A percentile compares a stretch with the other conserved stretches of the same genome.
Conservation (phyloP, 768 basidiomycete species). For the Megacollybia marginata region DNA sequence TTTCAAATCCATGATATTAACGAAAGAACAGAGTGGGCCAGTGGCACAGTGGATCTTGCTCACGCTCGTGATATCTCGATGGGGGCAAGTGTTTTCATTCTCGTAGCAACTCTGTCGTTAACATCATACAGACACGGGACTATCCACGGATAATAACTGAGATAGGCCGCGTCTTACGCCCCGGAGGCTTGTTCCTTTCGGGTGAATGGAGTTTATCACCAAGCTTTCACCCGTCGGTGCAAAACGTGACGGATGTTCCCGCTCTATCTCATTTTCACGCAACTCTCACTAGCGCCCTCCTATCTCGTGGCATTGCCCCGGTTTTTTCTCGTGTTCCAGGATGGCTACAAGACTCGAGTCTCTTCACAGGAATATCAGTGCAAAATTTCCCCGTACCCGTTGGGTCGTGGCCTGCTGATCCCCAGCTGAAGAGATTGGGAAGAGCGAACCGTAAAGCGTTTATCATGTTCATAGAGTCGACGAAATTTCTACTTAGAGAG, state of each 20-base stretch:
- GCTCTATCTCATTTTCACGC: conserved; percentile 29
- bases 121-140: conserved; percentile 40
- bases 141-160: conserved; percentile 50
- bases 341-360: conserved; percentile 26
- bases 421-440: conserved; percentile 30
- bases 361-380: conserved; percentile 34
- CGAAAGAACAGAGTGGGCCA: conserved; percentile 38
- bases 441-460: conserved; percentile 29
- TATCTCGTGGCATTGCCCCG: conserved; percentile 27
- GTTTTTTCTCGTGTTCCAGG: conserved; percentile 29
- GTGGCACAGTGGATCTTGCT: conserved; percentile 56
- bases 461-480: conserved; percentile 36
- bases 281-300: conserved; percentile 27
- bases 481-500: conserved; percentile 39
- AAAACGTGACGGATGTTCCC: conserved; percentile 28
- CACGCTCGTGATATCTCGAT: conserved; percentile 56
- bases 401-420: conserved; percentile 43
- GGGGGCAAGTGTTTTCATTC: conserved; percentile 39
- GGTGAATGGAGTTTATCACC: conserved; percentile 50
- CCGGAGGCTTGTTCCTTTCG: conserved; percentile 65
- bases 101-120: background rate
- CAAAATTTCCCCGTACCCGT: conserved; percentile 40
- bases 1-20: conserved; percentile 67
- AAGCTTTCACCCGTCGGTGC: conserved; percentile 26
- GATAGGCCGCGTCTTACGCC: conserved; percentile 54